Percentiles rank a stretch among this genome's conserved stretches.
phyloP scores from a whole-genome alignment of 2,329 filamentous ascomycete species.

The Aspergillus ibericus region DNA sequence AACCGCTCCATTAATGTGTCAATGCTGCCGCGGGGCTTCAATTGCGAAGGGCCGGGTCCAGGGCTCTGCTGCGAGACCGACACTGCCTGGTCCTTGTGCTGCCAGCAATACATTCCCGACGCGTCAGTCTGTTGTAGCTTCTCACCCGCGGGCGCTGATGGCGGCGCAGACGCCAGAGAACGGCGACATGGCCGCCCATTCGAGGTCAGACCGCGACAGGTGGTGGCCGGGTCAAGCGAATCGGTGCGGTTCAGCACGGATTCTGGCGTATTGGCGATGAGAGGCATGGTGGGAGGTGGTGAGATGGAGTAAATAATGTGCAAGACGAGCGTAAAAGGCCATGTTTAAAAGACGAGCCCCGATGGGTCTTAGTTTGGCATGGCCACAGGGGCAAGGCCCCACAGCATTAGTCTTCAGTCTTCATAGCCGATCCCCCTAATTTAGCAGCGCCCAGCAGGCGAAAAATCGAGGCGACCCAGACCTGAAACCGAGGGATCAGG shows the following conservation, averaged over 20 bases:
- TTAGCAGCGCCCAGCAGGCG: background rate
- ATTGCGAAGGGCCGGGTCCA: conserved; percentile 36
- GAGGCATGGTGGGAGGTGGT: conserved; percentile 54
- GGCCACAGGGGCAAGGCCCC: background rate
- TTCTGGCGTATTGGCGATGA: conserved; percentile 75
- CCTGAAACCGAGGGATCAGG: background rate
- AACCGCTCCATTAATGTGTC: conserved; percentile 83
- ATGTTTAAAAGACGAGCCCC: background rate
- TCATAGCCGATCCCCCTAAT: background rate
- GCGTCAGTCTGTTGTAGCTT: conserved; percentile 29
- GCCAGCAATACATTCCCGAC: conserved; percentile 75
- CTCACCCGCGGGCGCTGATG: conserved; percentile 23
- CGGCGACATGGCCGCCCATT: conserved; percentile 82
- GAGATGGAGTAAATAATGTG: background rate
- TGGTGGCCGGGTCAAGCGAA: conserved; percentile 78
- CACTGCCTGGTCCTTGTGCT: conserved; percentile 84
- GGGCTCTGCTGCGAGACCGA: conserved; percentile 25
- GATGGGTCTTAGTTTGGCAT: background rate
- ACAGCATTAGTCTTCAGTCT: background rate
- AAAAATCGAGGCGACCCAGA: background rate
- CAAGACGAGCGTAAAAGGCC: background rate
- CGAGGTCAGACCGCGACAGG: conserved; percentile 83
- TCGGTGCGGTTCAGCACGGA: conserved; percentile 74
- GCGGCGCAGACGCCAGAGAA: conserved; percentile 54
- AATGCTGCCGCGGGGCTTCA: conserved; percentile 72